Conservation (phyloP, 2,329 filamentous ascomycete species). For the Fusarium albidum region DNA sequence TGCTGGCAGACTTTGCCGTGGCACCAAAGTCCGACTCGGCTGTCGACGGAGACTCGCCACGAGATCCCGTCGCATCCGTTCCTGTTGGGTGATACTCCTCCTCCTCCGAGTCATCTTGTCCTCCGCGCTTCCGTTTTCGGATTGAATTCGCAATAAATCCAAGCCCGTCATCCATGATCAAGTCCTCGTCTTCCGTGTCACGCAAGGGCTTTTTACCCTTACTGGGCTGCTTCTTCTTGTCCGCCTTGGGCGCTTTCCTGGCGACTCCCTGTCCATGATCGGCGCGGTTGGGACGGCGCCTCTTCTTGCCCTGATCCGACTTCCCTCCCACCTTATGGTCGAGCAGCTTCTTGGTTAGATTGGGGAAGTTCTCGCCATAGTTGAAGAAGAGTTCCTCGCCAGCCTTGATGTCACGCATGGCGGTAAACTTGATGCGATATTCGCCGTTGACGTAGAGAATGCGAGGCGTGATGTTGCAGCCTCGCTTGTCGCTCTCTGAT, state of each 20-base stretch:
- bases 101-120: conserved; percentile 40
- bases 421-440: conserved; percentile 78
- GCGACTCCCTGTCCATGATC: conserved; percentile 33
- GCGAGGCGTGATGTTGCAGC: conserved; percentile 70
- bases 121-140: conserved; percentile 43
- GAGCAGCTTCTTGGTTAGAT: conserved; percentile 58
- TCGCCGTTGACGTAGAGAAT: conserved; percentile 79
- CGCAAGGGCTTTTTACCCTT: conserved; percentile 24
- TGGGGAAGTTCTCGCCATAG: conserved; percentile 76
- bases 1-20: conserved; percentile 26
- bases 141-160: conserved; percentile 17
- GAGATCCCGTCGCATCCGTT: conserved; percentile 32
- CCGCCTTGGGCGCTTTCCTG: conserved; percentile 38
- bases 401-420: conserved; percentile 69
- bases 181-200: conserved; percentile 27
- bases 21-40: conserved; percentile 36
- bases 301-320: conserved; percentile 40
- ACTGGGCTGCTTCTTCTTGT: conserved; percentile 36
- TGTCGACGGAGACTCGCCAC: conserved; percentile 34
- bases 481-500: conserved; percentile 54
- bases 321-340: conserved; percentile 48
- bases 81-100: conserved; percentile 42
- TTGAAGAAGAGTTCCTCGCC: conserved; percentile 86
- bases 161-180: conserved; percentile 19
- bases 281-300: conserved; percentile 29